phyloP scores from a whole-genome alignment of 1,284 basidiomycete genomes.

The Trichosporon asahii region DNA sequence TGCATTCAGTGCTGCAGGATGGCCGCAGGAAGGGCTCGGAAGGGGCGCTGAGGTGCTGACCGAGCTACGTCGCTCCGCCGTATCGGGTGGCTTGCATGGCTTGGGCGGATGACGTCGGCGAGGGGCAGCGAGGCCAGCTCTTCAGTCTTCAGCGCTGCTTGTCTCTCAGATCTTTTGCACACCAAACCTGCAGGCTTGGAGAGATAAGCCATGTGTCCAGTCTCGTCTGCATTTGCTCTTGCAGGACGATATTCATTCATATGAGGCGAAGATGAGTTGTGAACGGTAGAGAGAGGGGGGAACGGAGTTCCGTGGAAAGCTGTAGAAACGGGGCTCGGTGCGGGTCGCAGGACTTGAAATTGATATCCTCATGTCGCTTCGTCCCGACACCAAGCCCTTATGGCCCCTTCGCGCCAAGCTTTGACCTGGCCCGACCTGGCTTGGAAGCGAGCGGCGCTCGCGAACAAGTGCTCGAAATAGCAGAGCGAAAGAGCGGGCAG shows the following conservation, averaged over 20 bases:
- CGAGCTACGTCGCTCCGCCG: not conserved
- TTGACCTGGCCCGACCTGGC: no score
- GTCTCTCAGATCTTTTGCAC: no score
- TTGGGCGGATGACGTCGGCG: not conserved
- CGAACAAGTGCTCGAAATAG: not conserved
- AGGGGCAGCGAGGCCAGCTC: not conserved
- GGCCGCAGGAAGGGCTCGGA: not conserved
- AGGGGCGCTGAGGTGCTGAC: not conserved
- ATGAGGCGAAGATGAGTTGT: no score
- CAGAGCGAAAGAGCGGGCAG: no score
- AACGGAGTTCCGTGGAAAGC: not conserved
- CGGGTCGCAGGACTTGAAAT: not conserved
- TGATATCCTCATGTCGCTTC: not conserved
- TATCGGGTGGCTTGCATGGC: not conserved
- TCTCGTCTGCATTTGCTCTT: no score
- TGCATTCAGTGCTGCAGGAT: not conserved
- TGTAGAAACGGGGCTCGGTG: not conserved
- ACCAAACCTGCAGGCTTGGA: no score
- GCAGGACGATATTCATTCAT: no score
- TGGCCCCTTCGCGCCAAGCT: not conserved
- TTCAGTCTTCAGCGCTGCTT: not conserved
- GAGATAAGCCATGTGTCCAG: no score
- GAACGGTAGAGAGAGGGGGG: no score
- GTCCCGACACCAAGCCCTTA: not conserved
- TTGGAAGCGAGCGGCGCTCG: no score